Percentiles rank a stretch among this genome's conserved stretches.
phyloP scores from a whole-genome alignment of 441 rosid genomes.

The Erodium moschatum region DNA sequence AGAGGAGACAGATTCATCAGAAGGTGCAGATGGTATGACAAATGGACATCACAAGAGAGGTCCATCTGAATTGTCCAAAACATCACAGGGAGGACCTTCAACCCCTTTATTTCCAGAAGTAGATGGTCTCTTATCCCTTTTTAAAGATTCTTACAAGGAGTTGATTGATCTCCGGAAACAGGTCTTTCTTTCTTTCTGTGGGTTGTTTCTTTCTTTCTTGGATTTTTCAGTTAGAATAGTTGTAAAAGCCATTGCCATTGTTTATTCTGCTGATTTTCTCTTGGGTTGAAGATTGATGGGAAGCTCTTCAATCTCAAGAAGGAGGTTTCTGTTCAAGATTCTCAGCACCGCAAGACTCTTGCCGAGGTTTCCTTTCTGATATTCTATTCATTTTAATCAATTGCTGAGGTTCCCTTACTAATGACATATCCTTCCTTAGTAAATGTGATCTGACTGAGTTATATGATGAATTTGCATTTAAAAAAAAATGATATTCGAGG shows the following conservation, averaged over 20 bases:
- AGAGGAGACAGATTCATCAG: slow-evolving; percentile 64
- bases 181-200: slow-evolving; percentile 30
- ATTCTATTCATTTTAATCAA: not conserved
- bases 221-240: not conserved
- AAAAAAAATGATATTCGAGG: not conserved
- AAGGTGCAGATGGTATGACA: slow-evolving; percentile 56
- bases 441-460: not conserved
- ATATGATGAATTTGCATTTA: slow-evolving; percentile 13
- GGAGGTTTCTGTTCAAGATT: slow-evolving; percentile 86
- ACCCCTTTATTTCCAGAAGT: slow-evolving; percentile 91
- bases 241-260: slow-evolving; percentile 4
- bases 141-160: slow-evolving; percentile 83
- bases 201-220: not conserved
- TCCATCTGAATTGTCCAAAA: slow-evolving; percentile 48
- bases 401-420: not conserved
- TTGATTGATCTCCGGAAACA: slow-evolving; percentile 83
- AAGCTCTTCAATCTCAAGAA: slow-evolving; percentile 75
- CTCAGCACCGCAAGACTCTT: slow-evolving; percentile 86
- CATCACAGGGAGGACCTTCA: slow-evolving; percentile 38
- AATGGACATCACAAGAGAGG: slow-evolving; percentile 63
- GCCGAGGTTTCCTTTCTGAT: slow-evolving; percentile 56
- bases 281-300: slow-evolving; percentile 68
- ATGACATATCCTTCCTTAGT: not conserved
- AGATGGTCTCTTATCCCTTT: slow-evolving; percentile 69
- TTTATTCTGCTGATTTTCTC: slow-evolving; percentile 9